Conservation (phyloP, 495 filamentous ascomycete species). For the Penicillium roqueforti region DNA sequence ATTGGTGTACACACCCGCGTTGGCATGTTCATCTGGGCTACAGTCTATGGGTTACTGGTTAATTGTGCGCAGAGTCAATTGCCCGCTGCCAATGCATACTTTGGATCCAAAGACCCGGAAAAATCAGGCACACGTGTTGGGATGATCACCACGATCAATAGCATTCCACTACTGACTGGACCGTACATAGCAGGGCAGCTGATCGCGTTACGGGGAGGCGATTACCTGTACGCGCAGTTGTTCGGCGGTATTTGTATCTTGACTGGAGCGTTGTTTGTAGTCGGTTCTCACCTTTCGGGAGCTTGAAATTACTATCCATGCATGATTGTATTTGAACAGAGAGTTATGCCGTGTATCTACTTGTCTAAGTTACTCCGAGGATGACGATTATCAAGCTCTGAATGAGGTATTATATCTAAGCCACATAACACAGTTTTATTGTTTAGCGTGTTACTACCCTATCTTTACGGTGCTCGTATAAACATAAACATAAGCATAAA, state of each 20-base stretch:
- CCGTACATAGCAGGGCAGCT: constrained; percentile 8
- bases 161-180: constrained; percentile 7
- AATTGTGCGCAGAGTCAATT: constrained; percentile 6
- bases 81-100: constrained; percentile 7
- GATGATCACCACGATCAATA: constrained; percentile 11
- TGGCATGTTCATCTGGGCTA: constrained; percentile 8
- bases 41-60: constrained; percentile 3
- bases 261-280: constrained; percentile 7
- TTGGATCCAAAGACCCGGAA: constrained; percentile 8
- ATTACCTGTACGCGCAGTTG: constrained; percentile 7
- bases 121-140: constrained; percentile 6
- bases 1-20: constrained; percentile 5
- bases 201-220: constrained; percentile 6
- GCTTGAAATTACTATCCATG: neutral
- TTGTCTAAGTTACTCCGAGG: neutral
- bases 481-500: too few relatives aligned
- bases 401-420: neutral
- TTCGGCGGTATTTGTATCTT: constrained; percentile 8
- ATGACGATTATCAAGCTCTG: neutral
- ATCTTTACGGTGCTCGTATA: neutral
- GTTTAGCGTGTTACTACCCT: neutral
- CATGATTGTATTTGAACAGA: neutral
- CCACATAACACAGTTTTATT: neutral
- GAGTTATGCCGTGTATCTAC: neutral
- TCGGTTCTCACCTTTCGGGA: constrained; percentile 8